phyloP scores from a whole-genome alignment of 1,139 yeast genomes.

The Taphrina populina region DNA sequence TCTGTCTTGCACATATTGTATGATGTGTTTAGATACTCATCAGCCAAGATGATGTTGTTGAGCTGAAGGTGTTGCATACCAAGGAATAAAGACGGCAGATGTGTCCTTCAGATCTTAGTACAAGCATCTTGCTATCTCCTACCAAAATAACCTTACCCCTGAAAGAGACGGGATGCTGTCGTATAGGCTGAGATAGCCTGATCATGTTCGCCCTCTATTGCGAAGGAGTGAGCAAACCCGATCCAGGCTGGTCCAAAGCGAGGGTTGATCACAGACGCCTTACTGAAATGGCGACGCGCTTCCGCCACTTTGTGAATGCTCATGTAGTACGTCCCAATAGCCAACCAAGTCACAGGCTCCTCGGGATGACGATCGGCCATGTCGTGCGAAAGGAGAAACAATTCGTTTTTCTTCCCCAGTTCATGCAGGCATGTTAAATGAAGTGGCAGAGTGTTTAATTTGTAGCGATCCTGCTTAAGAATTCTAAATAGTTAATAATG shows the following conservation, averaged over 20 bases:
- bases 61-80: conserved; percentile 96
- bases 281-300: conserved; percentile 83
- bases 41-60: conserved; percentile 77
- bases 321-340: conserved; percentile 87
- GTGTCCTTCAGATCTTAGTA: conserved; percentile 50
- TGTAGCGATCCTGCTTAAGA: conserved; percentile 64
- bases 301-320: conserved; percentile 71
- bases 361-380: conserved; percentile 83
- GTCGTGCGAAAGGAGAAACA: conserved; percentile 79
- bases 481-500: conserved; percentile 39
- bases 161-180: conserved; percentile 88
- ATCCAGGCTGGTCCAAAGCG: conserved; percentile 96
- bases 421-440: conserved; percentile 85
- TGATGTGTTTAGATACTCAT: conserved; percentile 77
- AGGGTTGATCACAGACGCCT: conserved; percentile 84
- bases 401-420: conserved; percentile 74
- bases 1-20: conserved; percentile 77
- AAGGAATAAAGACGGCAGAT: conserved; percentile 79
- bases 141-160: conserved; percentile 55
- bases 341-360: conserved; percentile 83
- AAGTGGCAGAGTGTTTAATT: conserved; percentile 71
- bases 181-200: conserved; percentile 98
- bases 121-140: neutral
- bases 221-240: conserved; percentile 97
- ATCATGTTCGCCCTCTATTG: conserved; percentile 96